Base-by-base conservation (phyloP, 257 asterid species). In the Nicotiana obtusifolia region DNA sequence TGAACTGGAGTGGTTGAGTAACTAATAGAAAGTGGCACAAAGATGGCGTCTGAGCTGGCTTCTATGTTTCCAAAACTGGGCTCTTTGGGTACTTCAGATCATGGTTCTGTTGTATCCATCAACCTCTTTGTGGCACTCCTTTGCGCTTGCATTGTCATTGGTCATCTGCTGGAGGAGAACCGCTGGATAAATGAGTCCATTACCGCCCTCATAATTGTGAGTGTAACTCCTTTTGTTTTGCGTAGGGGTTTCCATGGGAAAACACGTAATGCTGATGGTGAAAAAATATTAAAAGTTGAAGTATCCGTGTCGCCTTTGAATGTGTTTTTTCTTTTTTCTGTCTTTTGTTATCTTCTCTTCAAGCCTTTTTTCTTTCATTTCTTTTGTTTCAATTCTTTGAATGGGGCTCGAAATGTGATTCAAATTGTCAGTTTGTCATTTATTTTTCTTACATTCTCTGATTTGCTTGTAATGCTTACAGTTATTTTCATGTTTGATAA, bases 81-180 rank as follows among this genome's bases (percentile, higher is more conserved):
- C 7, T 19, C 41, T 20, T 4, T 77, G 44, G 17, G 81, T 61
- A 87, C 87, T 5, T 85, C 90, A 35, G 90, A 88, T 88, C 82
- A 82, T 60, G 28, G 84, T 1, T 84, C 87, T 9, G 71, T 86
- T 33, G 89, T 77, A 78, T 84, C 90, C 7, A 82, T 88, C 57
- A 88, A 88, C 41, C 89, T 88, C 7, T 88, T 88, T 16, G 87
- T 88, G 53, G 86, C 87, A 57, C 80, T 88, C 65, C 89, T 88
- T 65, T 88, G 90, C 28, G 80, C 75, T 24, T 88, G 90, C 78
- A 86, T 88, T 52, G 86, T 88, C 24, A 68, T 86, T 57, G 90
- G 90, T 47, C 90, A 88, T 86, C 82, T 88, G 68, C 87, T 88
- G 17, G 89, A 88, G 82, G 90, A 88, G 86, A 84, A 78, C 37